These are phyloP conservation scores for Bipolaris bicolor DNA, from an alignment of 2,329 filamentous ascomycete species.

Conservation along the genomic window DNA sequence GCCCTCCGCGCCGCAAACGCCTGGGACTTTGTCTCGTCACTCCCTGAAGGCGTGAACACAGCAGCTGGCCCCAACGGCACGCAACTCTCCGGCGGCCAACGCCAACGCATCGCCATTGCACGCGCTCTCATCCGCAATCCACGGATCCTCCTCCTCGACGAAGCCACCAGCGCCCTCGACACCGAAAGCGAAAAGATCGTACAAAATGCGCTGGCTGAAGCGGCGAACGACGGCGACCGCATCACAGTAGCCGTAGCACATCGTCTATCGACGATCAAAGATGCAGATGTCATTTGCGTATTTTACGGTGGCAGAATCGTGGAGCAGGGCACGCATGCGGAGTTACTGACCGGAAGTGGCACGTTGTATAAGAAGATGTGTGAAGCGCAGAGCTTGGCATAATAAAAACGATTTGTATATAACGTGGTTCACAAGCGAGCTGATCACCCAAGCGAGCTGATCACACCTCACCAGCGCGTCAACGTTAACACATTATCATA, in stretches of 20 bases:
- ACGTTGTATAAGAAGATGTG: constrained; percentile 52
- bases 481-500: no score
- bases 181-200: constrained; percentile 49
- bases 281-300: constrained; percentile 90
- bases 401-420: no score
- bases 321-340: constrained; percentile 69
- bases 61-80: constrained; percentile 28
- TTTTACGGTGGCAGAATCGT: constrained; percentile 84
- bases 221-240: constrained; percentile 31
- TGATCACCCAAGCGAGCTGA: no score
- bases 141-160: constrained; percentile 36
- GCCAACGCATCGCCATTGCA: constrained; percentile 51
- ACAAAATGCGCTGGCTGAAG: constrained; percentile 45
- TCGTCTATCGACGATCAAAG: constrained; percentile 83
- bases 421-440: no score
- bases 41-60: constrained; percentile 58
- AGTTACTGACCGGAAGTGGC: constrained; percentile 36
- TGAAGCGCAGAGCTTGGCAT: constrained; percentile 45
- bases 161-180: constrained; percentile 33
- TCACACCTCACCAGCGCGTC: no score
- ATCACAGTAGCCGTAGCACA: constrained; percentile 78
- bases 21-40: constrained; percentile 23
- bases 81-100: constrained; percentile 50
- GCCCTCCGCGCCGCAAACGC: constrained; percentile 70
- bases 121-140: constrained; percentile 52